Evolutionary conservation across 345 rosid genomes (phyloP).

Genomic region (Psidium guajava): DNA sequence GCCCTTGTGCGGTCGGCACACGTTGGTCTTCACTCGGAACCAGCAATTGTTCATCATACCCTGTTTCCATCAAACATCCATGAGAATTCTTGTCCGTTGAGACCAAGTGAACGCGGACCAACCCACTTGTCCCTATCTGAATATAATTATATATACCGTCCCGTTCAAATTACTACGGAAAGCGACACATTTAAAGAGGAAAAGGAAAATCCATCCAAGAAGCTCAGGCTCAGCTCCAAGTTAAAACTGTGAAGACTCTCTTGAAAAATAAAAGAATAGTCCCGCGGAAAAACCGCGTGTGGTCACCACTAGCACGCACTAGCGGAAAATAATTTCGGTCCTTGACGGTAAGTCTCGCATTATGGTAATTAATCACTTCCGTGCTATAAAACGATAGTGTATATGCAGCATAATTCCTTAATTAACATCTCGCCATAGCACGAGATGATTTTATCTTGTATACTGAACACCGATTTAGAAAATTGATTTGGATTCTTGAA

Average conservation of each 20-base stretch:
- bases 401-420: neutral
- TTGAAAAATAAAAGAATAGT: neutral
- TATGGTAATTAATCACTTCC: neutral
- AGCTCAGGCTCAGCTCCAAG: neutral
- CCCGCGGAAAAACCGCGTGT: neutral
- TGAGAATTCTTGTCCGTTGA: neutral
- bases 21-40: slow-evolving; percentile 76
- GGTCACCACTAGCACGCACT: neutral
- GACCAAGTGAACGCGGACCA: neutral
- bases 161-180: neutral
- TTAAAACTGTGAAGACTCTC: no score
- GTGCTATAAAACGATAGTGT: neutral
- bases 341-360: neutral
- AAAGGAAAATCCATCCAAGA: neutral
- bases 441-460: neutral
- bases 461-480: neutral
- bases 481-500: neutral
- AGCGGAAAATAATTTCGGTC: neutral
- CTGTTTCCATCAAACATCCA: slow-evolving; percentile 15
- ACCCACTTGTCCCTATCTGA: neutral
- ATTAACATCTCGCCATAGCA: neutral
- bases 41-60: slow-evolving; percentile 99
- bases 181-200: neutral
- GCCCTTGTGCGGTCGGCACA: slow-evolving; percentile 72
- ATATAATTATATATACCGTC: neutral